Evolutionary conservation across 129 eudicot species (phyloP), one percentile per base, ranked within the genome.

Genomic region (Cynara cardunculus): DNA sequence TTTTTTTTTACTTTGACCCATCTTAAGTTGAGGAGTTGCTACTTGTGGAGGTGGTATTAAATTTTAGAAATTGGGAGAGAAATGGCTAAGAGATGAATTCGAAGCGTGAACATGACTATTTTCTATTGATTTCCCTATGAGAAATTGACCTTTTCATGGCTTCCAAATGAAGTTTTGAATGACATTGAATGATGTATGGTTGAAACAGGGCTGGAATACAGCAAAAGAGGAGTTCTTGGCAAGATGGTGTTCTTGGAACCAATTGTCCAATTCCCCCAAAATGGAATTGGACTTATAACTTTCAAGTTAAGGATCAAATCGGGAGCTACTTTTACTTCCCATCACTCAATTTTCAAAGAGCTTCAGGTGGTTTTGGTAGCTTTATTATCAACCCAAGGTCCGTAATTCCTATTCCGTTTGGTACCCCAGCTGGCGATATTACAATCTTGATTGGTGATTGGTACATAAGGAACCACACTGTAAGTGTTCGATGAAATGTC

Each of bases 271-370:
- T 89, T 68, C 93, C 93, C 3, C 90, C 93, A 44, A 89, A 87
- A 39, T 74, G 80, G 86, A 89, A 89, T 59, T 89, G 87, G 77
- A 89, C 93, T 27, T 87, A 89, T 76, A 89, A 87, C 35, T 87
- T 89, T 72, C 93, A 89, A 85, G 90, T 87, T 10, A 89, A 89
- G 66, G 93, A 89, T 83, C 93, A 89, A 41, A 89, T 89, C 0
- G 93, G 93, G 9, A 89, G 93, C 83, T 89, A 87, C 71, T 89
- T 82, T 25, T 89, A 89, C 87, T 89, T 87, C 87, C 93, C 93
- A 0, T 87, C 93, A 1, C 87, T 82, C 30, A 83, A 71, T 66
- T 80, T 89, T 7, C 93, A 87, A 70, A 79, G 89, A 32, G 93
- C 93, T 8, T 87, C 93, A 2, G 93, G 93, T 46, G 93, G 87